Base-by-base conservation (phyloP, 805 yeast species). In the Dipodascus albidus region DNA sequence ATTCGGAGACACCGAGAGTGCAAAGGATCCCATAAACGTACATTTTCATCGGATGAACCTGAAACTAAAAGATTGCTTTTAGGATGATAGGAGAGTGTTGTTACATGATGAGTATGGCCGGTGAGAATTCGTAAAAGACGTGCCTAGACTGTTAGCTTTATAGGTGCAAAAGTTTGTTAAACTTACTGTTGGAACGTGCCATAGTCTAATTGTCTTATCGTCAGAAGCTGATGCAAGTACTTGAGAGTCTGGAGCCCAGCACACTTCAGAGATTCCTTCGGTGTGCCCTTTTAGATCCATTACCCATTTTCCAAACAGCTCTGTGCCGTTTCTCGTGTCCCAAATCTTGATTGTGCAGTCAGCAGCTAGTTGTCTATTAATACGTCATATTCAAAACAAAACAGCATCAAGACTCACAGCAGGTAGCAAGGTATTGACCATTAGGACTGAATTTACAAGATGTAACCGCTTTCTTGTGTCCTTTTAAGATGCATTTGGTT, bases 21-120 rank as follows among this genome's bases (percentile, higher is more conserved):
- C 31, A 74, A 71, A 1, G 84, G 78, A 67, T 91, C 96, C 99
- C 99, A 91, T 1, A 91, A 76, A 51, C 90, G 77, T 15, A 93
- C 82, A 51, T 91, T 87, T 64, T 91, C 98, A 67, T 91, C 99
- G 51, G 93, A 80, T 1, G 95, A 81, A 0, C 96, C 95, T 47
- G 90, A 79, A 22, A 86, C 80, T 15, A 93, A 65, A 21, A 93
- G 67, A 57, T 87, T 86, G 0, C 96, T 96, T 64, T 83, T 83
- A 42, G 73, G 67, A 57, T 80, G 85, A 70, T 82, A 91, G 52
- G 74, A 74, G 2, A 88, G 67, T n/a, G 84, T 73, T 1, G 87
- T 82, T 9, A 88, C 87, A 55, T 87, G 91, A 57, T 82, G 91
- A 0, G 96, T 87, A 63, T 91, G 99, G 3, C 95, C 90, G 51